phyloP scores from a whole-genome alignment of 345 rosid genomes.

The Firmiana major region DNA sequence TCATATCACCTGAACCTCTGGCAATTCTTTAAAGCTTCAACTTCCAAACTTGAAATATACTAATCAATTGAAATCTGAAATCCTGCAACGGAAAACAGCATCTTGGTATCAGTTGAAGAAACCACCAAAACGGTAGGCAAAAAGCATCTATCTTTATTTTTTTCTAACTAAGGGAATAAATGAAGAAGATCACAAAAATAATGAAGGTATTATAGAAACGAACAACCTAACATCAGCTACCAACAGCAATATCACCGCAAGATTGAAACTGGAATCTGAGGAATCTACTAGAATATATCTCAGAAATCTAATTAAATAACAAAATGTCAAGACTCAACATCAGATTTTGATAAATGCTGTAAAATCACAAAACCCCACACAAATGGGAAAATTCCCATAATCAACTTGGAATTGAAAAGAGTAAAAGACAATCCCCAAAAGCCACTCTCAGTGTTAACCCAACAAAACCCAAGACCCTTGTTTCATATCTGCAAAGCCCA shows the following conservation, averaged over 20 bases:
- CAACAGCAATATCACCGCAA: slow-evolving; percentile 37
- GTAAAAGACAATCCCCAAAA: slow-evolving; percentile 41
- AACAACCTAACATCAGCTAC: slow-evolving; percentile 40
- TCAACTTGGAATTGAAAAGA: slow-evolving; percentile 30
- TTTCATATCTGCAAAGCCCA: slow-evolving; percentile 17
- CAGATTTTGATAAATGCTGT: slow-evolving; percentile 12
- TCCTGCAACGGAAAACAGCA: slow-evolving; percentile 85
- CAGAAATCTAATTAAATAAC: slow-evolving; percentile 31
- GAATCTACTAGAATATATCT: slow-evolving; percentile 41
- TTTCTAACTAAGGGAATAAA: slow-evolving; percentile 31
- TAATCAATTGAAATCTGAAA: slow-evolving; percentile 50
- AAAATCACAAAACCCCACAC: slow-evolving; percentile 27
- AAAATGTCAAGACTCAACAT: slow-evolving; percentile 11
- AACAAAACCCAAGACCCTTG: slow-evolving; percentile 34
- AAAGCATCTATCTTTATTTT: slow-evolving; percentile 54
- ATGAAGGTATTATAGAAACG: slow-evolving; percentile 21
- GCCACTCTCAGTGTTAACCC: slow-evolving; percentile 51
- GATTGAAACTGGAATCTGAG: slow-evolving; percentile 35
- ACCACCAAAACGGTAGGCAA: slow-evolving; percentile 76
- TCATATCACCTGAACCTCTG: slow-evolving; percentile 23
- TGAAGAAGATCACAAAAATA: slow-evolving; percentile 28
- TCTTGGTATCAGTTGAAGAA: slow-evolving; percentile 67
- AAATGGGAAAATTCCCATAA: slow-evolving; percentile 11
- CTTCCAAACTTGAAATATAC: slow-evolving; percentile 54
- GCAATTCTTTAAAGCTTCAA: slow-evolving; percentile 42